Percentiles rank a stretch among this genome's conserved stretches.
phyloP scores from a whole-genome alignment of 73 alveolate species.

The Tetrahymena borealis region DNA sequence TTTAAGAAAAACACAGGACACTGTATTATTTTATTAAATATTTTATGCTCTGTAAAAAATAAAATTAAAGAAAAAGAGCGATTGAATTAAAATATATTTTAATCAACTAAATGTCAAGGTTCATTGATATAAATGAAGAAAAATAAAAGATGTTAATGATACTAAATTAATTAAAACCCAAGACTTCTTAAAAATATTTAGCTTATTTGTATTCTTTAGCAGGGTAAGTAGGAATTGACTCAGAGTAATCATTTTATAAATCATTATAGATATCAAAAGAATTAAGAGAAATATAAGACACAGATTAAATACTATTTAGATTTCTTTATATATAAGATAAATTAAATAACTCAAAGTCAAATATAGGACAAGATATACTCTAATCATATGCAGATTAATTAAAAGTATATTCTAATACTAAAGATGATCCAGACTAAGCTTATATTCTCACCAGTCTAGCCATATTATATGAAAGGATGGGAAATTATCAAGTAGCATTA shows the following conservation, averaged over 20 bases:
- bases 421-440: no score
- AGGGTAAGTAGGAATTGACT: not conserved
- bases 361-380: not conserved
- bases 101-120: not conserved
- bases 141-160: not conserved
- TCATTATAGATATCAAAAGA: not conserved
- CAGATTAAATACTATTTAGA: not conserved
- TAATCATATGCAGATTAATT: no score
- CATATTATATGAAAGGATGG: no score
- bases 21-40: not conserved
- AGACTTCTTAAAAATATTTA: not conserved
- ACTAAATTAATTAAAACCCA: not conserved
- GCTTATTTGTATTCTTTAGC: not conserved
- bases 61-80: not conserved
- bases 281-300: not conserved
- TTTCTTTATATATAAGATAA: not conserved
- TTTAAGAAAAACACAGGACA: not conserved
- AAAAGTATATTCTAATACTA: no score
- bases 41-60: not conserved
- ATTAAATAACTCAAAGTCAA: not conserved
- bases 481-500: no score
- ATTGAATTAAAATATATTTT: not conserved
- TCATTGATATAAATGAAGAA: not conserved
- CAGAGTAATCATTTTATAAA: not conserved
- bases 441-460: no score